Evolutionary conservation across 768 basidiomycete genomes (phyloP), one percentile per base, ranked within the genome.

Genomic region (Panaeolus papilionaceus): DNA sequence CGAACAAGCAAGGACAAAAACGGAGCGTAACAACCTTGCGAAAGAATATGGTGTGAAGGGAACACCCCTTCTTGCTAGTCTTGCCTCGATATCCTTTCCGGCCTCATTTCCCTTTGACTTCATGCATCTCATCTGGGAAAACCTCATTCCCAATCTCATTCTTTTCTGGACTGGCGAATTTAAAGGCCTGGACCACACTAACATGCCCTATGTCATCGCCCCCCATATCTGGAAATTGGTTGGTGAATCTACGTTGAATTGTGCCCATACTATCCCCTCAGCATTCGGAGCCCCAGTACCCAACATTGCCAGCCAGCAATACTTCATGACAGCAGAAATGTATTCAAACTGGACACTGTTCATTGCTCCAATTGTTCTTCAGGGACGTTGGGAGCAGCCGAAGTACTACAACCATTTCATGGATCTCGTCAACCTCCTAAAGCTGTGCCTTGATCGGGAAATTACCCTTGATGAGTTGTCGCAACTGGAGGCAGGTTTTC

Each of bases 401-500:
- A 70, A 66, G 18, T 85, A 84, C 69, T 85, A 80, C 67, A 68
- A 77, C 0, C 84, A 86, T 67, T 84, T 85, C 66, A 63, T 84
- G 8, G 20, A 73, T 2, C 78, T 86, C 9, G 78, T 83, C 20
- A 40, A 69, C 2, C 76, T 85, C 4, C 68, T 85, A 49, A 74
- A 76, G 38, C 42, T 69, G 7, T 79, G 79, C 62, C 75, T 86
- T 6, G 74, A 82, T 61, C 82, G 78, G 37, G 76, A 79, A 64
- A 71, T 81, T n/a, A 33, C 33, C 2, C 33, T 33, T 5, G 33
- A 1, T 2, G 33, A 33, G 33, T 1, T 33, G 33, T 33, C 33
- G 33, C 33, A 33, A 33, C 33, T 33, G 33, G 33, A 33, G 33
- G 2, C 33, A 2, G 33, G 33, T 1, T 33, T 33, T 33, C 33